Base-by-base conservation (phyloP, 164 flowering plant genomes). In the Aristolochia contorta region DNA sequence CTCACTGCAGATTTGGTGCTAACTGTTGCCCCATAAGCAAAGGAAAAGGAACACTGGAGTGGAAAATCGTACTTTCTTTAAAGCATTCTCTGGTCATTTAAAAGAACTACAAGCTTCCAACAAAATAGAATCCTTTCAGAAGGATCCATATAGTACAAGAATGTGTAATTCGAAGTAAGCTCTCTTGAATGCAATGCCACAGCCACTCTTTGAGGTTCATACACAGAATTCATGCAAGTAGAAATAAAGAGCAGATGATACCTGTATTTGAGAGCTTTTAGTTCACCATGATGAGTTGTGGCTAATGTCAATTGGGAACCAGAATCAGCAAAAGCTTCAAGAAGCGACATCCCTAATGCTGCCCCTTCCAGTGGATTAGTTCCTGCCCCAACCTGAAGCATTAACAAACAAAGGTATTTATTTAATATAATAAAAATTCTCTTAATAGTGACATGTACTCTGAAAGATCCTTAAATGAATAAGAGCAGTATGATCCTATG, bases 351-450 rank as follows among this genome's bases (percentile, higher is more conserved):
- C 54, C 96, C 96, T n/a, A 92, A 80, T 25, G 98, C 96, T 51
- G 98, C 93, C 66, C 98, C 98, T 83, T 92, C 98, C 30, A 89
- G 78, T 37, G 96, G 98, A 79, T 92, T 92, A 50, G 98, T 92
- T 45, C 98, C 98, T 10, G 96, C 96, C 64, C 98, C 98, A 74
- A 92, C 89, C 96, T 92, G 63, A 19, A 21, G 20, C 54, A 59
- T 18, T 30, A 32, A 22, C 19, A 24, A 22, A 22, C 20, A 53
- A 23, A 16, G 27, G 19, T 20, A 53, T 12, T 4, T 4, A 0
- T 23, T 15, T 32, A 51, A 37, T 37, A 37, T 8, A 37, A 37
- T 37, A 37, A 37, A 37, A 4, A 37, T 37, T 0, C 12, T 37
- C 5, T 37, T 3, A 6, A 10, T 37, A 37, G 7, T 37, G 43